These are phyloP conservation scores for Colletotrichum plurivorum DNA, from an alignment of 2,329 filamentous ascomycete genomes.

Conservation along the genomic window DNA sequence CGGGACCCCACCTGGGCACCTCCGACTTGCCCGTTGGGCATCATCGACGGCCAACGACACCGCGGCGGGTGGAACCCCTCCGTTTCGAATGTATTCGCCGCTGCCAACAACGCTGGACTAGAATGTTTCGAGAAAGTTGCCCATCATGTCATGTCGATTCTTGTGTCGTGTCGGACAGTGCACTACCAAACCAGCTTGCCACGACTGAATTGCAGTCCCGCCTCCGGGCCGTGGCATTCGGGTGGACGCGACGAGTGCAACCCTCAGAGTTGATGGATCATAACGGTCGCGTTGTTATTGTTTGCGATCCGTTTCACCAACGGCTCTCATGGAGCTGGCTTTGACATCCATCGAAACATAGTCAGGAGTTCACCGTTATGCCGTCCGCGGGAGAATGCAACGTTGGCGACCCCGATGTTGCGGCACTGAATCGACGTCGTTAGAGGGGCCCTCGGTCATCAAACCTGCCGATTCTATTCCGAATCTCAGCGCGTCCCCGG, in stretches of 20 bases:
- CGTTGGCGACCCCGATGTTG: constrained; percentile 4
- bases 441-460: no score
- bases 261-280: constrained; percentile 7
- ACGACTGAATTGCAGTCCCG: constrained; percentile 3
- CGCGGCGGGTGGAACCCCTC: constrained; percentile 3
- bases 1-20: no score
- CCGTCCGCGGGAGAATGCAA: constrained; percentile 4
- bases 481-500: background rate
- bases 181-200: constrained; percentile 2
- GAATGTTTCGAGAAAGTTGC: background rate
- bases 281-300: background rate
- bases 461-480: background rate
- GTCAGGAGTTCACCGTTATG: constrained; percentile 7
- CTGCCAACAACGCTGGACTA: background rate
- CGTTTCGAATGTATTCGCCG: constrained; percentile 19
- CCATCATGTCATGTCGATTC: background rate
- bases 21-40: constrained; percentile 11
- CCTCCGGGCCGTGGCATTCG: constrained; percentile 5
- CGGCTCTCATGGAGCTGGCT: background rate
- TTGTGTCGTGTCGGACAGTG: constrained; percentile 4
- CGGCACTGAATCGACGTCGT: constrained; percentile 12
- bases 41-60: background rate
- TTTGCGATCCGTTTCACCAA: constrained; percentile 26
- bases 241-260: constrained; percentile 20
- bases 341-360: constrained; percentile 5